Conservation (phyloP, 2,329 filamentous ascomycete genomes). For the Epichloe glyceriae region DNA sequence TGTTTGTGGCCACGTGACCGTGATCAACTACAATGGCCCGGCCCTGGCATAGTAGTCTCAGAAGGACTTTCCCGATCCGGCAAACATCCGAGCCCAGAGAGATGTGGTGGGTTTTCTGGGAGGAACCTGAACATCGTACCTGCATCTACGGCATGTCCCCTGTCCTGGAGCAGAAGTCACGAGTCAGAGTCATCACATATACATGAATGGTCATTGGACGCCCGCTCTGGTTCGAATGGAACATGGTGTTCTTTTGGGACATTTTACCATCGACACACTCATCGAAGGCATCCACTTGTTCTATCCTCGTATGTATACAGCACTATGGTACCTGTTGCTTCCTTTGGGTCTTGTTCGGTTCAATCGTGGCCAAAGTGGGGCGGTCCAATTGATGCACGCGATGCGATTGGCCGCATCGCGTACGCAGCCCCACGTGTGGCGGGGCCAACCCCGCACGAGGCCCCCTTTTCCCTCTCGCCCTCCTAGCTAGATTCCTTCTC, state of each 20-base stretch:
- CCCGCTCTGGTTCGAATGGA: not conserved
- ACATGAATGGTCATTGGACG: not conserved
- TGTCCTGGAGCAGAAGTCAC: not conserved
- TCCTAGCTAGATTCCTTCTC: no score
- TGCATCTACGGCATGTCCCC: not conserved
- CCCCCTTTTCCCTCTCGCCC: no score
- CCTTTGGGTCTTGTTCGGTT: no score
- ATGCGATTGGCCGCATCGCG: no score
- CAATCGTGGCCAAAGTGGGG: no score
- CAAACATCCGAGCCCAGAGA: not conserved
- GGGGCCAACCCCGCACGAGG: no score
- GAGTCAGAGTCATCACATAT: not conserved
- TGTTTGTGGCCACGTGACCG: not conserved
- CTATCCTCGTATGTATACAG: not conserved
- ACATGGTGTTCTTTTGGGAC: not conserved
- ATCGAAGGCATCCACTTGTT: not conserved
- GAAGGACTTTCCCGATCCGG: not conserved
- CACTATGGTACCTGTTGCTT: no score
- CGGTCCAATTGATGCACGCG: no score
- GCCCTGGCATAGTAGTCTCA: not conserved
- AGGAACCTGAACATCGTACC: not conserved
- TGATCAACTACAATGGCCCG: not conserved
- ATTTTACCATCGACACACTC: constrained; percentile 5
- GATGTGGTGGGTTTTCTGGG: not conserved
- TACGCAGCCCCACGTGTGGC: no score